Evolutionary conservation across 1,284 basidiomycete genomes (phyloP), one percentile per base, ranked within the genome.

Genomic region (Malassezia brasiliensis): DNA sequence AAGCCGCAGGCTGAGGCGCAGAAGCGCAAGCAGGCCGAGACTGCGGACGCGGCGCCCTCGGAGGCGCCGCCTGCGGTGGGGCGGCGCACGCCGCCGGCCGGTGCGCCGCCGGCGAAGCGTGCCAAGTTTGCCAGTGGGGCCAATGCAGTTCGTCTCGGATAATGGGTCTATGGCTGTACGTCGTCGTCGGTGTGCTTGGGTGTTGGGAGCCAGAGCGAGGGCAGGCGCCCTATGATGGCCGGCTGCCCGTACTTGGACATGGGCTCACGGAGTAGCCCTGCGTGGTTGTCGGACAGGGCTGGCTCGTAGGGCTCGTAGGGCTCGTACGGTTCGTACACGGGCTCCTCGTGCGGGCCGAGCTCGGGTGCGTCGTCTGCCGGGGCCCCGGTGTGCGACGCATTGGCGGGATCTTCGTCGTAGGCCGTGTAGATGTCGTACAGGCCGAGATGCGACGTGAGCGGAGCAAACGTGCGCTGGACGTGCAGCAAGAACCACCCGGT

Each of bases 401-500:
- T 28, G 4, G 25, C n/a, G 1, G 56, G 4, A 53, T 60, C 57
- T 34, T 62, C 61, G 25, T 45, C 42, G 22, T 31, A 28, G 14
- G 60, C 56, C 32, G 63, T n/a, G 42, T 59, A 62, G n/a, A 71
- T 60, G 39, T 62, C 61, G n/a, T 62, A 63, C 0, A 71, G 46
- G 41, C 64, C 69, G 12, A 71, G 87, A 66, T 83, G 88, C 49
- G 83, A 81, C 73, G 86, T 87, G 62, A 96, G 76, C 1, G 87
- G 84, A n/a, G 77, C 79, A 72, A 90, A 86, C 57, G 79, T 79
- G 56, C 79, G 79, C 69, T 85, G 80, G 47, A 87, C 83, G 61
- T 83, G 83, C 80, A 84, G 87, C 19, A 84, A 83, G 85, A 89
- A 93, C 57, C 84, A 74, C 5, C 87, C 68, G 0, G 90, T 93